Evolutionary conservation across 1,284 basidiomycete species (phyloP), one percentile per base, ranked within the genome.

Genomic region (Cutaneotrichosporon cavernicola): DNA sequence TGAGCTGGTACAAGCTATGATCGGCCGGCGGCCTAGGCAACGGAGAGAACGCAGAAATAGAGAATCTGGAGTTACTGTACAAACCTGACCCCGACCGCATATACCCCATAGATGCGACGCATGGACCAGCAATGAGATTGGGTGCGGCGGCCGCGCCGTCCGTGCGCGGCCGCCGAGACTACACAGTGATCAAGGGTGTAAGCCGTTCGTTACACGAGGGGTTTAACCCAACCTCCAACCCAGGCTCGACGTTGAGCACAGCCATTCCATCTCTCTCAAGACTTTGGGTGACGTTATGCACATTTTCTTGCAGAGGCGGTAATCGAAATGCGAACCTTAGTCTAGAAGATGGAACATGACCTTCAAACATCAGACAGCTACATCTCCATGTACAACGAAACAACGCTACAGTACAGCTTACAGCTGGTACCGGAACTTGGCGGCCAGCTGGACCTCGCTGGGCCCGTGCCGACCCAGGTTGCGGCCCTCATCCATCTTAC

Each of bases 351-450:
- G n/a, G n/a, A n/a, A n/a, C n/a, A n/a, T n/a, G n/a, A n/a, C n/a
- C n/a, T n/a, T n/a, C n/a, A n/a, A 26, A 26, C 26, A 26, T 18
- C 11, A 43, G 14, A 43, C 40, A 43, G 34, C 11, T 36, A 1
- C 34, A 36, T 46, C 26, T 26, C 26, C 3, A 26, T 26, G 26
- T 26, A 26, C 26, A 26, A 26, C 26, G 26, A 26, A 26, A 46
- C 43, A 21, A 18, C 43, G 18, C 43, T 26, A 26, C 26, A 2
- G 43, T 21, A 16, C 43, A 16, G n/a, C 43, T 14, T 49, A 81
- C 59, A 82, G 71, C 68, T 78, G 79, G 63, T 79, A 81, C 63
- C 70, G 69, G 65, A 75, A 76, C 1, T 73, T 75, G 50, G 67
- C 69, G 34, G 67, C 70, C 31, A 76, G 65, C 65, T 79, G 77